Percentiles rank a stretch among this genome's conserved stretches.
phyloP scores from a whole-genome alignment of 1,284 basidiomycete genomes.

The Dichomitus squalens region DNA sequence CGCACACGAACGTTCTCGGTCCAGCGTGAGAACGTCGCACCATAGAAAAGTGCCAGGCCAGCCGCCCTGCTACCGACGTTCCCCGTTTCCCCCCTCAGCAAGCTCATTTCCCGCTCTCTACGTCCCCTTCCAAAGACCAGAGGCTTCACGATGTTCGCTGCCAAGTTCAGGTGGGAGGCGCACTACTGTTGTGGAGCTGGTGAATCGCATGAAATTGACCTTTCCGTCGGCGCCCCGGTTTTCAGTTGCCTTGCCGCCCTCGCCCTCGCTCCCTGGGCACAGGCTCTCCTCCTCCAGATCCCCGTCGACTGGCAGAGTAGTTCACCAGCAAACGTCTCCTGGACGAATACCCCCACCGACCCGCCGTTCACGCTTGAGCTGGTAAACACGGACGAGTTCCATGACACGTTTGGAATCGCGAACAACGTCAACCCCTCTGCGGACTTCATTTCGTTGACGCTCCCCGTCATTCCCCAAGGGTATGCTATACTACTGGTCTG shows the following conservation, averaged over 20 bases:
- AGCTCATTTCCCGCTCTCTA: constrained; percentile 10
- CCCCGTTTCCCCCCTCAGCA: constrained; percentile 1
- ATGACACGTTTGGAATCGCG: constrained; percentile 56
- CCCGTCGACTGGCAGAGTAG: constrained; percentile 39
- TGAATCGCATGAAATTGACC: neutral
- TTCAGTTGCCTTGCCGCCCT: constrained; percentile 40
- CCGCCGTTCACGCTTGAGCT: constrained; percentile 47
- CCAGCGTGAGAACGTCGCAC: constrained; percentile 15
- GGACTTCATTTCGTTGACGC: constrained; percentile 39
- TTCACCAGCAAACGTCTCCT: constrained; percentile 45
- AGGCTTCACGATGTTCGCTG: constrained; percentile 37
- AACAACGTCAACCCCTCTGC: constrained; percentile 53
- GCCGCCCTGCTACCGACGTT: constrained; percentile 6
- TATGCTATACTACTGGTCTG: constrained; percentile 34
- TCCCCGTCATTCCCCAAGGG: constrained; percentile 57
- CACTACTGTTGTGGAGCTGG: neutral
- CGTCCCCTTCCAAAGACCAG: constrained; percentile 13
- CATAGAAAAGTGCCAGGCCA: constrained; percentile 8
- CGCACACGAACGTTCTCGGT: constrained; percentile 15
- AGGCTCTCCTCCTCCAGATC: constrained; percentile 47
- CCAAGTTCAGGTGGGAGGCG: constrained; percentile 35
- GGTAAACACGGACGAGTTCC: constrained; percentile 48
- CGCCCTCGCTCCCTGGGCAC: constrained; percentile 45
- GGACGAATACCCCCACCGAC: constrained; percentile 47
- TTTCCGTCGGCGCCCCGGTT: constrained; percentile 33